These are phyloP conservation scores for Groenewaldozyma auringiensis DNA, from an alignment of 1,139 yeast genomes.

Conservation along the genomic window DNA sequence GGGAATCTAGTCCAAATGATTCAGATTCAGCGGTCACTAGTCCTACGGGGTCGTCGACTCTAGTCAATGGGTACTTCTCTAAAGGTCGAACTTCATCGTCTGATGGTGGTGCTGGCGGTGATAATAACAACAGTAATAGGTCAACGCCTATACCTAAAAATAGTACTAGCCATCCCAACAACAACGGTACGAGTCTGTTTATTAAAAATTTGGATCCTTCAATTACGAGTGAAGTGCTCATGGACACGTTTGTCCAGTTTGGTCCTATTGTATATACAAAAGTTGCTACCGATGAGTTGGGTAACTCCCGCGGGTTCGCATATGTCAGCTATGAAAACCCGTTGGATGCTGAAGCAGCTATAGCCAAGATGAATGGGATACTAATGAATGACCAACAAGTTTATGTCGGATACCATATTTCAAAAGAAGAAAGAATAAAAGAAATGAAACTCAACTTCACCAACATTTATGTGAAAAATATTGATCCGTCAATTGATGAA, in stretches of 20 bases:
- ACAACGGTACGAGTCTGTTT: constrained; percentile 20
- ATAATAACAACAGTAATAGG: neutral
- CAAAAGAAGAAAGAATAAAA: constrained; percentile 81
- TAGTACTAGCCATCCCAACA: constrained; percentile 7
- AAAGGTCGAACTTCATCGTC: neutral
- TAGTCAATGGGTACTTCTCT: neutral
- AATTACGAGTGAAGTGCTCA: constrained; percentile 53
- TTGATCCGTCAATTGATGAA: constrained; percentile 56
- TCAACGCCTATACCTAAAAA: neutral
- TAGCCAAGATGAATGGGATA: constrained; percentile 77
- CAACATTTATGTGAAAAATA: constrained; percentile 79
- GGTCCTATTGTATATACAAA: constrained; percentile 54
- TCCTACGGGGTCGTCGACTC: neutral
- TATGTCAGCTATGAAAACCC: constrained; percentile 56
- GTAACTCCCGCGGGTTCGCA: constrained; percentile 57
- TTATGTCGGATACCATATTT: constrained; percentile 78
- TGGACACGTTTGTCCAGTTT: constrained; percentile 59
- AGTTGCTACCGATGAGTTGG: constrained; percentile 46
- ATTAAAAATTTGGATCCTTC: constrained; percentile 54
- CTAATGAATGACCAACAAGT: constrained; percentile 82
- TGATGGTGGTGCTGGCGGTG: neutral
- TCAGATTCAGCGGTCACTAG: neutral
- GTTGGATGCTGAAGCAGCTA: constrained; percentile 63
- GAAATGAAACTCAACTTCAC: constrained; percentile 80
- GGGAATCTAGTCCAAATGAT: neutral